Base-by-base conservation (phyloP, 2,329 filamentous ascomycete genomes). In the Ascochyta lentis region DNA sequence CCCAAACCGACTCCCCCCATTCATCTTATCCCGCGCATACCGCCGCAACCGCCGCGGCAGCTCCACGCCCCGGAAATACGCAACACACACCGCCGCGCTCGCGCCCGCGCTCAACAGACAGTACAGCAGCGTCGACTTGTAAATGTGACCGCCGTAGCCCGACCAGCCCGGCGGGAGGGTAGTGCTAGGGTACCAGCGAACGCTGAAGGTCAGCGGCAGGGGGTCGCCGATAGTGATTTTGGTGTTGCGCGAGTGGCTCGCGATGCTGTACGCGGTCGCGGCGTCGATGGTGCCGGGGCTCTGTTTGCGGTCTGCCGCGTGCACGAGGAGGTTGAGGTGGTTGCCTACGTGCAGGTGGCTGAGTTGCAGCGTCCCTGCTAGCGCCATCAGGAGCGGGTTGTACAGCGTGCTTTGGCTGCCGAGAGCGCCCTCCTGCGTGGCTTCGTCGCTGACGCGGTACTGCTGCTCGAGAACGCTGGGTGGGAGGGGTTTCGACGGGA, bases 161-260 rank as follows among this genome's bases (percentile, higher is more conserved):
- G 77, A 56, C 83, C 84, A 81, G 60, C 83, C 66, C 56, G 80
- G 73, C 61, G 90, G 90, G 61, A 94, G 79, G 34, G 83, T 80
- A 0, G 90, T 88, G 23, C 85, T 89, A 1, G 89, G 89, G 74
- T 94, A 95, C 95, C 95, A 98, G 40, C 91, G 82, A 13, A 98
- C 88, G 37, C 86, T 89, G 68, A 98, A 90, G 40, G 81, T 83
- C 65, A 98, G 80, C 0, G 90, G 89, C 54, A 98, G 76, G 5
- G 89, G 85, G 75, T 98, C 93, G 12, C 94, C 93, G 61, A 97
- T 96, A 29, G 97, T 86, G 43, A 97, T 84, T 67, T 88, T 88
- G 0, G 80, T 79, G 4, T 82, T 79, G 77, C 82, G 45, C 69
- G 81, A 45, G 75, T 79, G 41, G 19, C 90, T 86, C 15, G 89